Evolutionary conservation across 805 yeast genomes (phyloP).

Genomic region (Brettanomyces nanus): DNA sequence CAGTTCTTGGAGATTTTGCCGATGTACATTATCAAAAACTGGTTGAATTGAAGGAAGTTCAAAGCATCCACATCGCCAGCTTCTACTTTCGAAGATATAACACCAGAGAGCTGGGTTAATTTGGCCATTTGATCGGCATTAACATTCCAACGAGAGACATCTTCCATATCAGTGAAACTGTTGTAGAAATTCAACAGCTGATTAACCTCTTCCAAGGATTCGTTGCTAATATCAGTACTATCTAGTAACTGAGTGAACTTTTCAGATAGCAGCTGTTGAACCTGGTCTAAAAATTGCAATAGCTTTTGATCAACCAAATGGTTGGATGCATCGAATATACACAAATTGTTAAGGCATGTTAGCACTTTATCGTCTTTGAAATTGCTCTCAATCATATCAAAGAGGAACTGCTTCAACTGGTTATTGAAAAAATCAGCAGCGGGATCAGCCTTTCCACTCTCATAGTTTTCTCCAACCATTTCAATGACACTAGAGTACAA

Average conservation of each 20-base stretch:
- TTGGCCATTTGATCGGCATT: neutral
- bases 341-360: constrained; percentile 62
- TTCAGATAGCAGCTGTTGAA: neutral
- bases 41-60: constrained; percentile 14
- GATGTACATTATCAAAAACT: constrained; percentile 17
- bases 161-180: neutral
- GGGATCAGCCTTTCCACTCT: neutral
- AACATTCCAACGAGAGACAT: constrained; percentile 1
- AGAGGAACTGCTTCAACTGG: constrained; percentile 24
- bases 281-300: constrained; percentile 7
- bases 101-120: neutral
- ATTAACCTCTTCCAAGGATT: constrained; percentile 2
- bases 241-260: neutral
- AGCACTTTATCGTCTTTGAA: constrained; percentile 48
- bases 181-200: neutral
- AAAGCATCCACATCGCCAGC: constrained; percentile 6
- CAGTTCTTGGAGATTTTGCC: constrained; percentile 19
- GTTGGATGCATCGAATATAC: constrained; percentile 26
- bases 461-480: constrained; percentile 23
- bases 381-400: constrained; percentile 32
- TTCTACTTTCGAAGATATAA: constrained; percentile 3
- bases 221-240: neutral
- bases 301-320: constrained; percentile 20
- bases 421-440: constrained; percentile 17
- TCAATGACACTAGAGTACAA: constrained; percentile 71